Evolutionary conservation across 106 monocot species (phyloP).

Genomic region (Alisma plantagoaquatica): DNA sequence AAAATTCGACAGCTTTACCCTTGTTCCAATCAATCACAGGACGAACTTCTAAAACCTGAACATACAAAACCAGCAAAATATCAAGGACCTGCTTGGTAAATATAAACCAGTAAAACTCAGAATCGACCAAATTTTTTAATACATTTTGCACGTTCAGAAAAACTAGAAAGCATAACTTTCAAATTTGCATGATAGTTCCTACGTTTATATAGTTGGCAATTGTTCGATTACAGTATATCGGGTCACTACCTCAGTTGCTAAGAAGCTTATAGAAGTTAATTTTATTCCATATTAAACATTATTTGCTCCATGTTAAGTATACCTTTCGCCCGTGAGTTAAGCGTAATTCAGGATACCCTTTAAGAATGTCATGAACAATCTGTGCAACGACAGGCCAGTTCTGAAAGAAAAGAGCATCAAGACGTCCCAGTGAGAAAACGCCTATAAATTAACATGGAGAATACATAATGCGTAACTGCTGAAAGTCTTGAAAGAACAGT

Average conservation of each 20-base stretch:
- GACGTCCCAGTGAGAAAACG: not conserved
- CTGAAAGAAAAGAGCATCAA: slow-evolving; percentile 16
- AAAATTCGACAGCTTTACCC: slow-evolving; percentile 83
- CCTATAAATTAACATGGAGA: no score
- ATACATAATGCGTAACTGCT: no score
- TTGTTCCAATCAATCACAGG: slow-evolving; percentile 86
- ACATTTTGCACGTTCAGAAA: not conserved
- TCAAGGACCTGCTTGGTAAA: not conserved
- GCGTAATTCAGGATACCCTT: slow-evolving; percentile 54
- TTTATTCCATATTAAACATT: no score
- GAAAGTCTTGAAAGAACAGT: no score
- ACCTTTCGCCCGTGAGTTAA: slow-evolving; percentile 86
- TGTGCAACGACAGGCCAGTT: slow-evolving; percentile 47
- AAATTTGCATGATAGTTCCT: no score
- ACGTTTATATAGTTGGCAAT: no score
- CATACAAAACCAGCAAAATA: not conserved
- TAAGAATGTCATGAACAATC: slow-evolving; percentile 38
- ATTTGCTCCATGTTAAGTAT: slow-evolving; percentile 2
- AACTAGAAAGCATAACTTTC: no score
- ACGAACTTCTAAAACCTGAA: slow-evolving; percentile 89
- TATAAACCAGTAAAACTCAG: not conserved
- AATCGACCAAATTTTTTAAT: not conserved
- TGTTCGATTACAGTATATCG: no score
- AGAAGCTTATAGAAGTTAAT: no score
- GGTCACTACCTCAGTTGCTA: no score